These are phyloP conservation scores for Sphaerostilbella broomeana DNA, from an alignment of 2,329 filamentous ascomycete genomes.

Conservation along the genomic window DNA sequence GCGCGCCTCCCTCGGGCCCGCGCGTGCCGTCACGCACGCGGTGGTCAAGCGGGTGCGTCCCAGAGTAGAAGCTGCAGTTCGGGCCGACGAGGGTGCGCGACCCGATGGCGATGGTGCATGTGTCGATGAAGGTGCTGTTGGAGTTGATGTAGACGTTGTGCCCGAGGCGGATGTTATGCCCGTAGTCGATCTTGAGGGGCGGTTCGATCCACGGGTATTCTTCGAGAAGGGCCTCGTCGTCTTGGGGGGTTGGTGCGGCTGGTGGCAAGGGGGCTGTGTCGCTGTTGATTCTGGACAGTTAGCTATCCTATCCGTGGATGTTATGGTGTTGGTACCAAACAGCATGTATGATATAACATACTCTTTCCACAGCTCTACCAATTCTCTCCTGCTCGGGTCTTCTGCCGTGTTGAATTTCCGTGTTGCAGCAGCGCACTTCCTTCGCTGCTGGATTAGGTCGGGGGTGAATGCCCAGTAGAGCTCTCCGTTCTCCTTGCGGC, in stretches of 20 bases:
- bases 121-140: conserved; percentile 71
- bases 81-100: conserved; percentile 72
- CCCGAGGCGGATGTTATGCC: conserved; percentile 64
- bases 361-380: conserved; percentile 64
- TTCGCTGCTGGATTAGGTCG: conserved; percentile 54
- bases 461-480: conserved; percentile 68
- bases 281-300: conserved; percentile 2
- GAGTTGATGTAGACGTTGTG: conserved; percentile 67
- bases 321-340: not conserved
- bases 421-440: conserved; percentile 53
- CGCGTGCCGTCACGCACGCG: conserved; percentile 63
- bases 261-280: conserved; percentile 60
- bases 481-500: conserved; percentile 57
- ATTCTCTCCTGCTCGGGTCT: conserved; percentile 50
- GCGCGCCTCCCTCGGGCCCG: conserved; percentile 68
- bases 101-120: conserved; percentile 66
- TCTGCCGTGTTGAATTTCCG: conserved; percentile 56
- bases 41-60: conserved; percentile 71
- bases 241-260: conserved; percentile 44
- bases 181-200: conserved; percentile 68
- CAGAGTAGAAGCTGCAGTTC: conserved; percentile 69
- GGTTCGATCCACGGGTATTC: conserved; percentile 60
- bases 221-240: conserved; percentile 57
- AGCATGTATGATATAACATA: conserved; percentile 34
- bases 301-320: not conserved